Evolutionary conservation across 805 yeast species (phyloP), one percentile per base, ranked within the genome.

Genomic region (Metschnikowia shivogae): DNA sequence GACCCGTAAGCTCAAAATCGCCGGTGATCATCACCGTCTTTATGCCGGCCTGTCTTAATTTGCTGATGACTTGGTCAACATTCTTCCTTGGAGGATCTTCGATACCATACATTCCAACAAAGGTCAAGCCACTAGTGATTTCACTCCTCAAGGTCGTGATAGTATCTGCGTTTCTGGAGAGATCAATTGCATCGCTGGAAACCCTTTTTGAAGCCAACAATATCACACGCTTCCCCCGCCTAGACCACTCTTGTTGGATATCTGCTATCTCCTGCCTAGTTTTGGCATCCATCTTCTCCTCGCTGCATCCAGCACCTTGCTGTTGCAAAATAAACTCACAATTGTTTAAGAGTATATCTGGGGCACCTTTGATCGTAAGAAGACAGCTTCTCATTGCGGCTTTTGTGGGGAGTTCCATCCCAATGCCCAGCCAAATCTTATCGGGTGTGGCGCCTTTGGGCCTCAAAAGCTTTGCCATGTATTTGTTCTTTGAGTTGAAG

Each of bases 1-100:
- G 63, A 1, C 77, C 82, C 26, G 81, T 77, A 11, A 72, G 58
- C 52, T 73, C 77, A 49, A 70, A 76, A 56, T 78, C 83, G 46
- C 82, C 82, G n/a, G 77, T 73, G 19, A 72, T 68, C 76, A 73
- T 72, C 6, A 64, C 63, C 12, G 67, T 57, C 38, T 62, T 69
- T 43, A 73, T 64, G 11, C 76, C 74, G 7, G 77, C 76, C 17
- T 46, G 55, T 44, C 65, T 63, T 30, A 72, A 59, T 6, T 55
- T 59, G 6, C 45, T 34, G 27, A 72, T 54, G 13, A 70, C 72
- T 12, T 57, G 57, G 29, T 52, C 60, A 30, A 70, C 62, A 22
- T 59, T 65, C 39, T 63, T 62, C 47, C 72, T 63, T 42, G 73
- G 73, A 5, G 77, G 77, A 55, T 73, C 78, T 36, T 64, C 63